Conservation (phyloP, 225 moss, liverwort and hornwort species). For the Thuidium tamariscinum region DNA sequence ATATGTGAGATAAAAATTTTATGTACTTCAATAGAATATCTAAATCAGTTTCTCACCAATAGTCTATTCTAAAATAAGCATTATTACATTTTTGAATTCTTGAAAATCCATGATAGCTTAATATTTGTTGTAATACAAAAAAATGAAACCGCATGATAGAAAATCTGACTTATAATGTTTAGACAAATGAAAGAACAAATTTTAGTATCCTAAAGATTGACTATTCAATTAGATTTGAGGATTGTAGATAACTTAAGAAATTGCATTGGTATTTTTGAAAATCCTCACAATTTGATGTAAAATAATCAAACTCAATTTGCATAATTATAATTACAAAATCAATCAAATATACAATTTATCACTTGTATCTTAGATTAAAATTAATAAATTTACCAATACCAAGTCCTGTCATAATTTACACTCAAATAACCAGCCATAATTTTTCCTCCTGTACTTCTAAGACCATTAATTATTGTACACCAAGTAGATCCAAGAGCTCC, state of each 20-base stretch:
- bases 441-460: constrained; percentile 15
- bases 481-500: constrained; percentile 29
- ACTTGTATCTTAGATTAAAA: neutral
- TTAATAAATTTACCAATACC: neutral
- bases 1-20: neutral
- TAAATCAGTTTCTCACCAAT: neutral
- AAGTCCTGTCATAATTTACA: constrained; percentile 24
- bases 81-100: too few species aligned
- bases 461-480: constrained; percentile 24
- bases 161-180: neutral
- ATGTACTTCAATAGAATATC: neutral
- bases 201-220: too few species aligned
- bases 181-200: neutral
- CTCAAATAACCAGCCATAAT: constrained; percentile 13
- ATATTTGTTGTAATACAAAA: neutral
- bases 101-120: neutral
- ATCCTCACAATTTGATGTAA: too few species aligned
- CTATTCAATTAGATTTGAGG: neutral
- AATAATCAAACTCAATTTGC: fast-evolving
- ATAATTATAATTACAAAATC: too few species aligned
- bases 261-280: neutral
- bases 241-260: neutral
- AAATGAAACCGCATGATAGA: too few species aligned
- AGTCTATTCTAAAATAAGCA: neutral
- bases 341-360: neutral